phyloP scores from a whole-genome alignment of 176 grass and related monocot genomes.

The Musa schizocarpa region DNA sequence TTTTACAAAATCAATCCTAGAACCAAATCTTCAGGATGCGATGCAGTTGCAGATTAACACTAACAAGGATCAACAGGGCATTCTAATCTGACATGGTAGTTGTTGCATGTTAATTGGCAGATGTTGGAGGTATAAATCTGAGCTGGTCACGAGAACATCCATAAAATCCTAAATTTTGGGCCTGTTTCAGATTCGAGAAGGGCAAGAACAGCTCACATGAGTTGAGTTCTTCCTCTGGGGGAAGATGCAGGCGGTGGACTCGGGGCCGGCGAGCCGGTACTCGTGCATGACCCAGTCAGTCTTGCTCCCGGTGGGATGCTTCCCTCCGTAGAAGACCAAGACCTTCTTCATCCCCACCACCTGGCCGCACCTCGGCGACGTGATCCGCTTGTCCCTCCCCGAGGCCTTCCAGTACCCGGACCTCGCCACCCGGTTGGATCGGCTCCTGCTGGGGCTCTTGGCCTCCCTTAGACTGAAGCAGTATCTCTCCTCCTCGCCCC shows the following conservation, averaged over 20 bases:
- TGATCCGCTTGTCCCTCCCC: slow-evolving; percentile 13
- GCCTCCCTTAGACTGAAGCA: slow-evolving; percentile 14
- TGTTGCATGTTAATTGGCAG: too few relatives aligned
- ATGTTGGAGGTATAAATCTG: too few relatives aligned
- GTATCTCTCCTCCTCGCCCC: slow-evolving; percentile 8
- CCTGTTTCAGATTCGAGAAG: too few relatives aligned
- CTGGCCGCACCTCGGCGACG: not conserved
- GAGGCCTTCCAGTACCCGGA: slow-evolving; percentile 23
- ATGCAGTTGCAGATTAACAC: too few relatives aligned
- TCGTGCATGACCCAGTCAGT: slow-evolving; percentile 23
- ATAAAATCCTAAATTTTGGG: too few relatives aligned
- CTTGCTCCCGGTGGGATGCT: slow-evolving; percentile 1
- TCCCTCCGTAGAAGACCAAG: slow-evolving; percentile 9
- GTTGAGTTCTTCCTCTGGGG: slow-evolving; percentile 14
- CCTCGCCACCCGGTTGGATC: slow-evolving; percentile 2
- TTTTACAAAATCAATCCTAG: too few relatives aligned
- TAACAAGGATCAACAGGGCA: too few relatives aligned
- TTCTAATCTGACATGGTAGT: too few relatives aligned
- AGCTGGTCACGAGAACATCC: too few relatives aligned
- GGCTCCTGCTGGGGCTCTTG: not conserved
- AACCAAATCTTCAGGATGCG: not conserved
- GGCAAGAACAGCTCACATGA: not conserved
- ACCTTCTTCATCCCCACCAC: slow-evolving; percentile 24
- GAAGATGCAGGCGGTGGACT: not conserved
- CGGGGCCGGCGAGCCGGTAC: slow-evolving; percentile 10